Conservation (phyloP, 2,329 filamentous ascomycete genomes). For the Beauveria scarabaeidicola region DNA sequence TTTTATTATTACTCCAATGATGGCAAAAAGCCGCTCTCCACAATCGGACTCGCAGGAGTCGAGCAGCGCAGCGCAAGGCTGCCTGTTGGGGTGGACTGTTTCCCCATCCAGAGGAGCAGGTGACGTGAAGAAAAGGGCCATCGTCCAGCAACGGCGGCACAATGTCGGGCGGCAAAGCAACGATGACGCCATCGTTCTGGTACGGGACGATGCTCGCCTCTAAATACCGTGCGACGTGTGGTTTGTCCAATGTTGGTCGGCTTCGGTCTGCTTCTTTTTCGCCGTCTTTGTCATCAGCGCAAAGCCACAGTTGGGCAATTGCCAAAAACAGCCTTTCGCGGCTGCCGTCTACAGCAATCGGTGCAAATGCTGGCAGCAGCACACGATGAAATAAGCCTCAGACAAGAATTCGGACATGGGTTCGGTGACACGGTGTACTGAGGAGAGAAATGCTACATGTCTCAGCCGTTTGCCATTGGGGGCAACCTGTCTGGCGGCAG, state of each 20-base stretch:
- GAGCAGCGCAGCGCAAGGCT: neutral
- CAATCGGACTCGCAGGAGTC: neutral
- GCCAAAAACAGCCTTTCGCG: neutral
- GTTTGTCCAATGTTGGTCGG: neutral
- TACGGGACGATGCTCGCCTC: neutral
- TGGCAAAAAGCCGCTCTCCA: neutral
- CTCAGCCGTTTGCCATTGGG: neutral
- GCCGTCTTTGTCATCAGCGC: neutral
- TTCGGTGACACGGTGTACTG: neutral
- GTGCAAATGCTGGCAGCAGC: neutral
- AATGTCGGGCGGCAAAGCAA: neutral
- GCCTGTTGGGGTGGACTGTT: neutral
- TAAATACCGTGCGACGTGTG: neutral
- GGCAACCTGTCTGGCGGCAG: neutral
- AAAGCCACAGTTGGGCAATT: neutral
- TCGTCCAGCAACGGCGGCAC: neutral
- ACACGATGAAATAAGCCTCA: conserved; percentile 5
- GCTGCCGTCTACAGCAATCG: neutral
- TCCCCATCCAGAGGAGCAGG: neutral
- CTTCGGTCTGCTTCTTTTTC: neutral
- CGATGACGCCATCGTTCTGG: neutral
- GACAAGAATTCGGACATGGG: conserved; percentile 2
- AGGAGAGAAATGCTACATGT: neutral
- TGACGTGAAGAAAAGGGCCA: conserved; percentile 2
- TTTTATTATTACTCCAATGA: neutral